phyloP scores from a whole-genome alignment of 257 asterid species.

The Solanum neorickii region DNA sequence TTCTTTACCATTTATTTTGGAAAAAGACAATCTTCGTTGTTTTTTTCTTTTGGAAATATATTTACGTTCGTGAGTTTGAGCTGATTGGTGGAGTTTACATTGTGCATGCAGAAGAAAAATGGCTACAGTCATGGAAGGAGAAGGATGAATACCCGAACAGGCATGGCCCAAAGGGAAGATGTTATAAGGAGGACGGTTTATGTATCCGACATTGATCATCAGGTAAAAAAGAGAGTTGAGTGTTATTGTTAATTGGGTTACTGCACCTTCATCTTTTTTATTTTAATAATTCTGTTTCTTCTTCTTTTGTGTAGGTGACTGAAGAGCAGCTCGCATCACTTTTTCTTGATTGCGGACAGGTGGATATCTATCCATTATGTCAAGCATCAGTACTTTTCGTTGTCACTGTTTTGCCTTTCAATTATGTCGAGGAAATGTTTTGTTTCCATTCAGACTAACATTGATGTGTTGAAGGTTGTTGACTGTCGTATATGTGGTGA shows the following conservation, averaged over 20 bases:
- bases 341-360: constrained; percentile 54
- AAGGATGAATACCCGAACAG: constrained; percentile 39
- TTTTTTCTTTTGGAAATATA: neutral
- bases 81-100: constrained; percentile 4
- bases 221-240: constrained; percentile 12
- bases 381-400: neutral
- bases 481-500: constrained; percentile 64
- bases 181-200: constrained; percentile 49
- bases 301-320: constrained; percentile 26
- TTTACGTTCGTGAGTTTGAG: neutral
- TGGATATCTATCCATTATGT: neutral
- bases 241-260: neutral
- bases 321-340: constrained; percentile 55
- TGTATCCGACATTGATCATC: constrained; percentile 61
- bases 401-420: neutral
- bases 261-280: neutral
- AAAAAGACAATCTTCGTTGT: neutral
- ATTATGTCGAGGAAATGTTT: neutral
- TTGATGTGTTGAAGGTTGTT: constrained; percentile 28
- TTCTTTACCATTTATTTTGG: neutral
- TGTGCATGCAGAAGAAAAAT: constrained; percentile 23
- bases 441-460: neutral
- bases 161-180: constrained; percentile 49
- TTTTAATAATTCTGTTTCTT: neutral
- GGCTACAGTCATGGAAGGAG: constrained; percentile 18